phyloP scores from a whole-genome alignment of 208 protist species.

The Leishmania mexicana region DNA sequence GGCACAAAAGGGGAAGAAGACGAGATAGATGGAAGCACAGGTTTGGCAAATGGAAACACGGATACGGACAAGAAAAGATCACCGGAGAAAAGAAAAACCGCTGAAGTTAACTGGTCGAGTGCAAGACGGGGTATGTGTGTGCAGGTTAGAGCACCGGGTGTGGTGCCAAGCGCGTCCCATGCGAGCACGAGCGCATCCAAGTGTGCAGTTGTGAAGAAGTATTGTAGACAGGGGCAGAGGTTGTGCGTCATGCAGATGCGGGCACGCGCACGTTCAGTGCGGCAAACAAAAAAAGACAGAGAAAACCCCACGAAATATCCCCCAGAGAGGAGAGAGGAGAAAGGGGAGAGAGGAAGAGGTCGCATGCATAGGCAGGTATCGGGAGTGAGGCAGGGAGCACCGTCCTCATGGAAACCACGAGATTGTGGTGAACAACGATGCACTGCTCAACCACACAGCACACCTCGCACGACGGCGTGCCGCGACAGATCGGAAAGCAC shows the following conservation, averaged over 20 bases:
- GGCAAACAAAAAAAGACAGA: background rate
- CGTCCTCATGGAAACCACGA: background rate
- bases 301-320: background rate
- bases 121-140: background rate
- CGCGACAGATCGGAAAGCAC: conserved; percentile 4
- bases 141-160: background rate
- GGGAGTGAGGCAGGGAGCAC: background rate
- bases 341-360: background rate
- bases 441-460: background rate
- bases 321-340: background rate
- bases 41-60: background rate
- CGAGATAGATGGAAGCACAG: background rate
- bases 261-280: background rate
- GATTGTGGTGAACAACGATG: background rate
- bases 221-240: no score
- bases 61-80: background rate
- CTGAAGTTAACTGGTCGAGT: background rate
- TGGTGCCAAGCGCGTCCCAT: background rate
- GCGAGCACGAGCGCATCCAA: background rate
- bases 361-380: background rate
- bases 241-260: background rate
- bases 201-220: background rate
- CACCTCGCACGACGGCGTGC: background rate
- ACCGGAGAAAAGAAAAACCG: background rate
- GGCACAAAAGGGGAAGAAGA: background rate